Percentiles rank a stretch among this genome's conserved stretches.
phyloP scores from a whole-genome alignment of 2,329 filamentous ascomycete genomes.

The Lachnellula willkommii region DNA sequence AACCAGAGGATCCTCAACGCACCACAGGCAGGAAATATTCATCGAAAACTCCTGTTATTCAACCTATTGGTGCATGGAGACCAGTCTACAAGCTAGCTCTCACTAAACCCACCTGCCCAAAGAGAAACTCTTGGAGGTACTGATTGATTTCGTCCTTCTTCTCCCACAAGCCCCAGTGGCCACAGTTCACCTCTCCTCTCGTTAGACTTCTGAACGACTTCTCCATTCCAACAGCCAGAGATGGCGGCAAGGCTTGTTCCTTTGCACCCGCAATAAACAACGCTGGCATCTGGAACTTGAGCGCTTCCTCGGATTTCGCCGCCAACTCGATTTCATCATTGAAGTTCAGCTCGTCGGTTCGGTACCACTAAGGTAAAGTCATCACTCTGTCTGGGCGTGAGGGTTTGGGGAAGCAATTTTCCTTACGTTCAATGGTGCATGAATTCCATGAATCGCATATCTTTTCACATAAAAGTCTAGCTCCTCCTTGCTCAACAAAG shows the following conservation, averaged over 20 bases:
- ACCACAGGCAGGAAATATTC: not conserved
- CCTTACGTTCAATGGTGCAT: conserved; percentile 63
- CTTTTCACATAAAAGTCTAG: conserved; percentile 71
- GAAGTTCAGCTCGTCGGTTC: conserved; percentile 65
- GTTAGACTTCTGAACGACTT: conserved; percentile 56
- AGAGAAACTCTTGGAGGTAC: conserved; percentile 39
- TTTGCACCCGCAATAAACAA: conserved; percentile 69
- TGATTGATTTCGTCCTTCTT: conserved; percentile 64
- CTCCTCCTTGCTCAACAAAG: conserved; percentile 62
- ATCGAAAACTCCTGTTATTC: not conserved
- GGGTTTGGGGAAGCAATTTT: not conserved
- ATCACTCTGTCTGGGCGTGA: not conserved
- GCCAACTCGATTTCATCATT: conserved; percentile 65
- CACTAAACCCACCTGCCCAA: conserved; percentile 4
- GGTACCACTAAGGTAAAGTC: conserved; percentile 61
- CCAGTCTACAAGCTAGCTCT: conserved; percentile 8
- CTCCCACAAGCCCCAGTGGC: conserved; percentile 82
- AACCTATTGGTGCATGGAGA: not conserved
- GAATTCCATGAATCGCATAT: conserved; percentile 66
- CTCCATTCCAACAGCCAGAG: conserved; percentile 68
- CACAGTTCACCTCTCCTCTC: conserved; percentile 58
- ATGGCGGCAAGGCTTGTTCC: conserved; percentile 68
- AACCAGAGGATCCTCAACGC: not conserved
- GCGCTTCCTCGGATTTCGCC: conserved; percentile 45
- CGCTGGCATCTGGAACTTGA: conserved; percentile 54